Evolutionary conservation across 2,329 filamentous ascomycete genomes (phyloP), one percentile per base, ranked within the genome.

Genomic region (Cladophialophora exuberans): DNA sequence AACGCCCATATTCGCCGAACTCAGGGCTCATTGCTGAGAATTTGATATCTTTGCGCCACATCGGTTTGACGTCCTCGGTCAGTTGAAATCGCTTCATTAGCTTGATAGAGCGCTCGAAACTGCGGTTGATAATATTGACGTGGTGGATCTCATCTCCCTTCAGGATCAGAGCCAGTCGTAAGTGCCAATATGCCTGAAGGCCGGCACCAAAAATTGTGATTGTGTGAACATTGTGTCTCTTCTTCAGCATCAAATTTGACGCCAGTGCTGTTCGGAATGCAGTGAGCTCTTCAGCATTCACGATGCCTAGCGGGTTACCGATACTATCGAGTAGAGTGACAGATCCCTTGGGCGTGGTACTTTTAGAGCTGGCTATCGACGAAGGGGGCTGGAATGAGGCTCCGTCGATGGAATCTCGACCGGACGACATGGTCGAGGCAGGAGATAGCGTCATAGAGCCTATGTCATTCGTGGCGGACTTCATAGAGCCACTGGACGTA

Each of bases 141-240:
- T 87, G 83, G 64, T 86, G 85, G 64, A 96, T 86, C 17, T 90
- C 89, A 41, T 75, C 66, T 0, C 79, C 78, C 1, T 82, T 87
- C 25, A 78, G 66, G 45, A 94, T 79, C 60, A 97, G 79, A 0
- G 92, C 87, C 3, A 97, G 81, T 1, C 91, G 86, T 38, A 96
- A 84, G 69, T 97, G 93, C 92, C 92, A 97, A 75, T 93, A 96
- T 10, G 93, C 93, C 75, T 97, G 92, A 64, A 87, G 85, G 41
- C 93, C 93, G 28, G 88, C 86, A 20, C 93, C 93, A 69, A 97
- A 97, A 49, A 96, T 87, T 11, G 87, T 86, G 9, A 97, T 68
- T 11, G 86, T 89, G 67, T 87, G 85, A 36, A 96, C 86, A 23
- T 81, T 81, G 52, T 81, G 77, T 52, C 93, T 88, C 65, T 71